phyloP scores from a whole-genome alignment of 352 stramenopile genomes.

The Phytophthora foliorum region DNA sequence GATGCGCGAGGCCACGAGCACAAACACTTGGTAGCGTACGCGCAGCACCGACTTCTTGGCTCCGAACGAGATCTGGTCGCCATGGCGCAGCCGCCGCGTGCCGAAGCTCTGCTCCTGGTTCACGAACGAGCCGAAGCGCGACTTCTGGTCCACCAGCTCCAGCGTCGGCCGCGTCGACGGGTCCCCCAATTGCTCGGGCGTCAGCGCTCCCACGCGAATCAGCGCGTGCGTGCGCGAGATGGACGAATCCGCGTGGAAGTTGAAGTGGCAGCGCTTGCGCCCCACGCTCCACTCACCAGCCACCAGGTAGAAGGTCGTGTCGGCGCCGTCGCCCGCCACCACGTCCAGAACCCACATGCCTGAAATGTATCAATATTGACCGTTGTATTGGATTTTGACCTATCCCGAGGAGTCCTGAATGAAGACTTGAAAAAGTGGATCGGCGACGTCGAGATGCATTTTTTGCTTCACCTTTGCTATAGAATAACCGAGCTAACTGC shows the following conservation, averaged over 20 bases:
- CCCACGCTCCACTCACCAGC: conserved; percentile 88
- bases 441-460: too few relatives aligned
- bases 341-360: conserved; percentile 86
- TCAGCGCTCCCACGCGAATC: conserved; percentile 76
- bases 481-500: too few relatives aligned
- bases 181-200: conserved; percentile 65
- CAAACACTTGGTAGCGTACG: conserved; percentile 85
- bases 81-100: conserved; percentile 61
- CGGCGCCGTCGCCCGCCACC: conserved; percentile 51
- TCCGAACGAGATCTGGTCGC: conserved; percentile 85
- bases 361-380: conserved; percentile 2
- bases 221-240: conserved; percentile 86
- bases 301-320: conserved; percentile 83
- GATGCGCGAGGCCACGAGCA: conserved; percentile 84
- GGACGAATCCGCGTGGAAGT: conserved; percentile 83
- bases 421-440: too few relatives aligned
- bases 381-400: neutral
- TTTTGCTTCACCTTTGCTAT: too few relatives aligned
- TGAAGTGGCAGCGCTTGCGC: conserved; percentile 88
- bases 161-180: conserved; percentile 67
- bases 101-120: conserved; percentile 77
- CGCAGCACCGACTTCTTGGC: conserved; percentile 84
- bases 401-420: neutral
- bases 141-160: conserved; percentile 82
- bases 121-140: conserved; percentile 90